A percentile compares a stretch with the other conserved stretches of the same genome.
Conservation (phyloP, 257 asterid genomes). For the Echium plantagineum region DNA sequence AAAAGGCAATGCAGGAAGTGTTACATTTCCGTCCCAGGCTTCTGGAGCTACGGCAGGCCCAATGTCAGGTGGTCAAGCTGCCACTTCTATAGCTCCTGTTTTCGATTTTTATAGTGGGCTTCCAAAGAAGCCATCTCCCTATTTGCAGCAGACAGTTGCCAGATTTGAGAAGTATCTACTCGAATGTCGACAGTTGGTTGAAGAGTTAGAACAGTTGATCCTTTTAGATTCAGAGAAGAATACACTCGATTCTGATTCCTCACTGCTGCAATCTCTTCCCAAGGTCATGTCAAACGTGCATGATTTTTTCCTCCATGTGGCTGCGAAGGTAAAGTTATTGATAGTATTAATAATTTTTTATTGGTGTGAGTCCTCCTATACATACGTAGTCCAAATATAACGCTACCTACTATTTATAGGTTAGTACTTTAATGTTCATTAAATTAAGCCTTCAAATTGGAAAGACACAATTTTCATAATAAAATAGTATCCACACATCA, state of each 20-base stretch:
- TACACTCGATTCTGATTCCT: constrained; percentile 37
- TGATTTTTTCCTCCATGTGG: constrained; percentile 90
- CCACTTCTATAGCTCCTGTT: constrained; percentile 49
- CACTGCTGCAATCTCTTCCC: constrained; percentile 87
- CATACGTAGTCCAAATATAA: no score
- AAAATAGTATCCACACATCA: no score
- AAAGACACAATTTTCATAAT: no score
- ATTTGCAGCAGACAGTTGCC: constrained; percentile 72
- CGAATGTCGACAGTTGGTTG: constrained; percentile 88
- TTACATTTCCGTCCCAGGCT: constrained; percentile 49
- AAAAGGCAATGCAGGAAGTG: constrained; percentile 33
- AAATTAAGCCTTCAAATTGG: no score
- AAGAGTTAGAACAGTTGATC: constrained; percentile 85
- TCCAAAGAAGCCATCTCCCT: constrained; percentile 88
- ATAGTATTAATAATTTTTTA: background rate
- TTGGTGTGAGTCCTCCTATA: no score
- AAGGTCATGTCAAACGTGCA: constrained; percentile 87
- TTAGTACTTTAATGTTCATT: no score
- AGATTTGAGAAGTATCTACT: constrained; percentile 84
- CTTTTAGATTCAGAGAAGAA: constrained; percentile 52
- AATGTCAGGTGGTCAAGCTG: constrained; percentile 42
- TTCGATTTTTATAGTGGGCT: constrained; percentile 84
- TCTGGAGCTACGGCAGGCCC: constrained; percentile 46
- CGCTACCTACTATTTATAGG: no score
- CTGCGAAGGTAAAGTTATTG: constrained; percentile 67